These are phyloP conservation scores for Wickerhamomyces kurtzmanii DNA, from an alignment of 805 yeast species.

Conservation along the genomic window DNA sequence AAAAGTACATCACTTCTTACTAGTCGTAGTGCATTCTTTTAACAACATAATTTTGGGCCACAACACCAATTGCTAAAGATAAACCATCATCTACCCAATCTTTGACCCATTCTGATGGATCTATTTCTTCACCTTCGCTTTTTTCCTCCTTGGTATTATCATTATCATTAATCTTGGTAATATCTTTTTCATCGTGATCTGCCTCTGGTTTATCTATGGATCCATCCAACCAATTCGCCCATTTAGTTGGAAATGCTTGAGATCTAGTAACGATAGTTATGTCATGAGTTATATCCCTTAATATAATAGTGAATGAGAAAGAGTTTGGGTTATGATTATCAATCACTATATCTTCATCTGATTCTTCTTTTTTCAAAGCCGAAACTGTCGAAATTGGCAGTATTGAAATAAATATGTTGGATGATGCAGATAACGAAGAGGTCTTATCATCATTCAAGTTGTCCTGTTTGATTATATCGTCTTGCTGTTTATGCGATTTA, in stretches of 20 bases:
- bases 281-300: slow-evolving; percentile 72
- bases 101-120: slow-evolving; percentile 75
- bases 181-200: slow-evolving; percentile 18
- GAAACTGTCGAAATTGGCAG: slow-evolving; percentile 39
- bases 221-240: slow-evolving; percentile 85
- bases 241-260: slow-evolving; percentile 81
- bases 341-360: slow-evolving; percentile 20
- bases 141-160: slow-evolving; percentile 19
- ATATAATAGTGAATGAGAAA: slow-evolving; percentile 66
- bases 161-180: slow-evolving; percentile 17
- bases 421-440: too few species aligned
- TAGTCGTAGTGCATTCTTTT: slow-evolving; percentile 73
- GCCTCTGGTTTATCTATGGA: slow-evolving; percentile 10
- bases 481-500: slow-evolving; percentile 23
- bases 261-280: slow-evolving; percentile 69
- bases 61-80: slow-evolving; percentile 68
- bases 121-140: slow-evolving; percentile 39
- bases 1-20: too few species aligned
- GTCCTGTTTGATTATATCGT: slow-evolving; percentile 10
- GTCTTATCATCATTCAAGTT: slow-evolving; percentile 13
- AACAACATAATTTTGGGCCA: slow-evolving; percentile 86
- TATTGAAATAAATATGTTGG: slow-evolving; percentile 63
- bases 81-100: slow-evolving; percentile 78
- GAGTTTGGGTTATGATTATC: slow-evolving; percentile 33
- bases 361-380: slow-evolving; percentile 9